These are phyloP conservation scores for Arachis hypogaea DNA, from an alignment of 306 rosid species.

Conservation along the genomic window DNA sequence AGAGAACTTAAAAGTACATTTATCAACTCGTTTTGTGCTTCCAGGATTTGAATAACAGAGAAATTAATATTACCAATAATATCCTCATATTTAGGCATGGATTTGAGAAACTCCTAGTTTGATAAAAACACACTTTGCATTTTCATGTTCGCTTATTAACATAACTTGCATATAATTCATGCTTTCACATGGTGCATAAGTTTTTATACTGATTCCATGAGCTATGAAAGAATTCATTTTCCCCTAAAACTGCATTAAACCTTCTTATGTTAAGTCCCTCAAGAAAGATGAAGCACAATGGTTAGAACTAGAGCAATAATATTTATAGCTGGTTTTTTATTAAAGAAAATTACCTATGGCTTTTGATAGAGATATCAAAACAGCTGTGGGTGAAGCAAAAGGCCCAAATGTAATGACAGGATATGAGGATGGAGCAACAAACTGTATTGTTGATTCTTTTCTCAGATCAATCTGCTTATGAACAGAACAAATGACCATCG, in stretches of 20 bases:
- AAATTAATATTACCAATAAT: neutral
- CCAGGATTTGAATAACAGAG: slow-evolving; percentile 21
- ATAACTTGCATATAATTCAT: slow-evolving; percentile 12
- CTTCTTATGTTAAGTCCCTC: slow-evolving; percentile 9
- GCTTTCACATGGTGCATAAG: slow-evolving; percentile 24
- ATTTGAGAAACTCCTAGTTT: slow-evolving; percentile 25
- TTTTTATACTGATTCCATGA: slow-evolving; percentile 25
- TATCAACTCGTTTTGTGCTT: neutral
- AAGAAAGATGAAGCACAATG: neutral
- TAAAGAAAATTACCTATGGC: slow-evolving; percentile 71
- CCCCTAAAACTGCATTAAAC: slow-evolving; percentile 2
- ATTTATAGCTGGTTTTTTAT: neutral
- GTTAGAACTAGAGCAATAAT: slow-evolving; percentile 4
- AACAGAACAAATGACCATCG: slow-evolving; percentile 34
- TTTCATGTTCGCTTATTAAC: slow-evolving; percentile 1
- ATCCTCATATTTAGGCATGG: slow-evolving; percentile 29
- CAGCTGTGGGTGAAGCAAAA: slow-evolving; percentile 75
- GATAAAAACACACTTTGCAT: slow-evolving; percentile 15
- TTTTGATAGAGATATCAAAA: slow-evolving; percentile 72
- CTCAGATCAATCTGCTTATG: slow-evolving; percentile 80
- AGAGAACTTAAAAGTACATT: slow-evolving; percentile 19
- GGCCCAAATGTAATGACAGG: slow-evolving; percentile 92
- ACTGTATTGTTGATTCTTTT: slow-evolving; percentile 66
- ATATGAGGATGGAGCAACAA: slow-evolving; percentile 71
- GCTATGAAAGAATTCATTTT: slow-evolving; percentile 10